These are phyloP conservation scores for Graphilbum fragrans DNA, from an alignment of 2,329 filamentous ascomycete genomes.

Conservation along the genomic window DNA sequence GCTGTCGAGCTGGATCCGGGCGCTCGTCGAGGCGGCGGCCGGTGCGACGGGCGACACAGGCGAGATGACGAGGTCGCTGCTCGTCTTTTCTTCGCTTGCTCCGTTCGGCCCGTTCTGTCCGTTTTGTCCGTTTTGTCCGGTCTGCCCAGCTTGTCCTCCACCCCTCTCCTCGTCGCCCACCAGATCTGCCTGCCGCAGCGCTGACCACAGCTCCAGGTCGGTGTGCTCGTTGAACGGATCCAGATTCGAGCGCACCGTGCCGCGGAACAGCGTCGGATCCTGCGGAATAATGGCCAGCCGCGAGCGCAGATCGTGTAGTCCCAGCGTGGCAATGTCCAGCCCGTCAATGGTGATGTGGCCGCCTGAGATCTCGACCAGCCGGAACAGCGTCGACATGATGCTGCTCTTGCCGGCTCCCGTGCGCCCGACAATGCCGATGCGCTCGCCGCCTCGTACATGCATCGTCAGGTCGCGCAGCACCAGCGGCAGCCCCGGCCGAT, in stretches of 20 bases:
- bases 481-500: conserved; percentile 58
- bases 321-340: conserved; percentile 58
- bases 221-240: conserved; percentile 72
- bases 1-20: conserved; percentile 69
- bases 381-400: conserved; percentile 75
- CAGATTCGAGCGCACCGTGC: conserved; percentile 67
- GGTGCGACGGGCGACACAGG: no score
- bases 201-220: conserved; percentile 67
- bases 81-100: background rate
- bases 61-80: no score
- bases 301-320: conserved; percentile 63
- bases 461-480: conserved; percentile 61
- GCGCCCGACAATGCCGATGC: conserved; percentile 69
- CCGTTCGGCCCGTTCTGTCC: background rate
- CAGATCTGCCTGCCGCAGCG: conserved; percentile 65
- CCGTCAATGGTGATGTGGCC: conserved; percentile 55
- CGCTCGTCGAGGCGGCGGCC: background rate
- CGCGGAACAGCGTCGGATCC: conserved; percentile 72
- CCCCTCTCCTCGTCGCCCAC: conserved; percentile 28
- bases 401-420: conserved; percentile 76
- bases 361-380: conserved; percentile 53
- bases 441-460: conserved; percentile 63
- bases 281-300: conserved; percentile 75
- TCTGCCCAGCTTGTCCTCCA: background rate
- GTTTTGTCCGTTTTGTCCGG: background rate